These are phyloP conservation scores for Hemisphaericaspora lyxosophila DNA, from an alignment of 1,139 yeast genomes.

Conservation along the genomic window DNA sequence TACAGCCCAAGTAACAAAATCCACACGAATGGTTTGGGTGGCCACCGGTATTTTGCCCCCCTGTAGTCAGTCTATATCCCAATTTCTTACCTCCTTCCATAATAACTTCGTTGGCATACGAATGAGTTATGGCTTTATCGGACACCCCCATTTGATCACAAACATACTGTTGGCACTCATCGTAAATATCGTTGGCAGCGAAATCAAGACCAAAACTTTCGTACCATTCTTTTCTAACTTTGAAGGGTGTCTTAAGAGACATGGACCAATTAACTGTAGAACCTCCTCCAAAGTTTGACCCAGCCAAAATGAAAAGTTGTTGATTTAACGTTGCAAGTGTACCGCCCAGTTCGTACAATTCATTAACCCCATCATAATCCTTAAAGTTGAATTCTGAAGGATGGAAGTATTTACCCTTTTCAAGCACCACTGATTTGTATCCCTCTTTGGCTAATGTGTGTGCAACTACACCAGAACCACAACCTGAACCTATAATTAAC, in stretches of 20 bases:
- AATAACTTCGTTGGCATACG: slow-evolving; percentile 46
- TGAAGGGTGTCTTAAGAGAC: slow-evolving; percentile 51
- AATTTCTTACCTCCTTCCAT: slow-evolving; percentile 49
- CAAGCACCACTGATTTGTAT: slow-evolving; percentile 47
- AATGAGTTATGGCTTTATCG: slow-evolving; percentile 42
- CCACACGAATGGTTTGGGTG: slow-evolving; percentile 51
- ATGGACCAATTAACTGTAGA: slow-evolving; percentile 67
- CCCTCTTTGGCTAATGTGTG: slow-evolving; percentile 49
- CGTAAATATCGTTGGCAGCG: slow-evolving; percentile 47
- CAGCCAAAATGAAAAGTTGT: slow-evolving; percentile 47
- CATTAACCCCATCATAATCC: slow-evolving; percentile 38
- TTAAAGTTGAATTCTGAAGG: slow-evolving; percentile 36
- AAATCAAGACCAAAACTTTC: slow-evolving; percentile 49
- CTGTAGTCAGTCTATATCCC: slow-evolving; percentile 42
- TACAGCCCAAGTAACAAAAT: slow-evolving; percentile 54
- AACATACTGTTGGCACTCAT: slow-evolving; percentile 49
- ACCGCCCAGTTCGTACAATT: slow-evolving; percentile 46
- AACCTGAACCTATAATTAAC: slow-evolving; percentile 56
- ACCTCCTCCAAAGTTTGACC: slow-evolving; percentile 62
- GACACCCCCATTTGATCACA: slow-evolving; percentile 53
- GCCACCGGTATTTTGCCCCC: slow-evolving; percentile 54
- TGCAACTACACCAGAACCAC: slow-evolving; percentile 61
- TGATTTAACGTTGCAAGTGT: slow-evolving; percentile 32
- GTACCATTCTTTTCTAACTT: slow-evolving; percentile 57
- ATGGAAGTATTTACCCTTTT: slow-evolving; percentile 50